phyloP scores from a whole-genome alignment of 352 stramenopile genomes.

The Globisporangium yorkense region DNA sequence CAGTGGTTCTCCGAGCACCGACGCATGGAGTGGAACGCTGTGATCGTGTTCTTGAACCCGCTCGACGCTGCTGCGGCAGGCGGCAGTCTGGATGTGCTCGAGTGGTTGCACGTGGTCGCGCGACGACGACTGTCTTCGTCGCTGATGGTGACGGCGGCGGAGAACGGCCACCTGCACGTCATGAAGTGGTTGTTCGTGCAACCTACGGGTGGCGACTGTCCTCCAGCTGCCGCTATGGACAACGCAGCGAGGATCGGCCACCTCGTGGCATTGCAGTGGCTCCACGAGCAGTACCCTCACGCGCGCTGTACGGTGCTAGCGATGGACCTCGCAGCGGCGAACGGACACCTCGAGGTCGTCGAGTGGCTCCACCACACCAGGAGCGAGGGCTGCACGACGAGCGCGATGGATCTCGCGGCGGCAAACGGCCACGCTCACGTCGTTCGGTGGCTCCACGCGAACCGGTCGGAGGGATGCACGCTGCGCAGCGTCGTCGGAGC shows the following conservation, averaged over 20 bases:
- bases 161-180: conserved; percentile 6
- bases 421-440: conserved; percentile 5
- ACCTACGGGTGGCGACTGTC: background rate
- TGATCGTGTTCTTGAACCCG: conserved; percentile 1
- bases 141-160: conserved; percentile 2
- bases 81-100: background rate
- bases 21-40: background rate
- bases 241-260: conserved; percentile 55
- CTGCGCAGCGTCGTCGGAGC: conserved; percentile 1
- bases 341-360: conserved; percentile 1
- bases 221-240: conserved; percentile 36
- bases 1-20: conserved; percentile 3
- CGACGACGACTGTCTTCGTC: background rate
- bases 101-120: conserved; percentile 1
- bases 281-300: conserved; percentile 40
- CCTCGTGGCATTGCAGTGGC: conserved; percentile 47
- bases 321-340: conserved; percentile 1
- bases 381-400: conserved; percentile 2
- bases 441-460: conserved; percentile 23
- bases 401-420: conserved; percentile 1
- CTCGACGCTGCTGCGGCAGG: background rate
- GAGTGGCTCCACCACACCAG: background rate
- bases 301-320: conserved; percentile 17
- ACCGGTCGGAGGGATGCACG: conserved; percentile 10
- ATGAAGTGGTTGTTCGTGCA: background rate